phyloP scores from a whole-genome alignment of 78 protist genomes.

The Capsaspora owczarzaki region DNA sequence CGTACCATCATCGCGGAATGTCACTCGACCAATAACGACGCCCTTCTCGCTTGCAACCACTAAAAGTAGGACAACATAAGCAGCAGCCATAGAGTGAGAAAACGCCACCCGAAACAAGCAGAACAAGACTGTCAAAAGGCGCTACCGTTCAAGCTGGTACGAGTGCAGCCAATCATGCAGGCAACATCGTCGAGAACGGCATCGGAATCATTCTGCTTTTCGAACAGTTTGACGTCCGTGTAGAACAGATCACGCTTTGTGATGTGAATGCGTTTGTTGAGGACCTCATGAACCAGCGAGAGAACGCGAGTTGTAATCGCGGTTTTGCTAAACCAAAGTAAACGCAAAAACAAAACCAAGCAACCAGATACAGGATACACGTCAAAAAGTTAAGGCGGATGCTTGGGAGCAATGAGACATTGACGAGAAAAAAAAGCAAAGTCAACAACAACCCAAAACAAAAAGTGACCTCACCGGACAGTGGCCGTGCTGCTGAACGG shows the following conservation, averaged over 20 bases:
- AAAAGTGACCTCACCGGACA: neutral
- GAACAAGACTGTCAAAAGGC: neutral
- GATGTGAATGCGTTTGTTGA: conserved; percentile 39
- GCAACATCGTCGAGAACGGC: conserved; percentile 57
- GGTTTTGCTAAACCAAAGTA: conserved; percentile 10
- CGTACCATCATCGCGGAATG: conserved; percentile 33
- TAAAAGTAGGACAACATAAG: neutral
- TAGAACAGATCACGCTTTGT: conserved; percentile 71
- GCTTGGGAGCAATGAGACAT: neutral
- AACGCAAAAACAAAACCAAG: neutral
- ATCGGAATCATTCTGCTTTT: conserved; percentile 43
- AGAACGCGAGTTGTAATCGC: conserved; percentile 58
- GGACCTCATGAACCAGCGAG: conserved; percentile 49
- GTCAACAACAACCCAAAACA: neutral
- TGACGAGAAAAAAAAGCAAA: neutral
- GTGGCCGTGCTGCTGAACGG: conserved; percentile 10
- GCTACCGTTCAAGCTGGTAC: conserved; percentile 36
- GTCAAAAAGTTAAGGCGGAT: no score
- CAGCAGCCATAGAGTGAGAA: neutral
- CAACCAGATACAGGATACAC: neutral
- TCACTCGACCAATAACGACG: conserved; percentile 46
- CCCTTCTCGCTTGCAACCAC: conserved; percentile 63
- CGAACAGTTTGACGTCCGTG: conserved; percentile 65
- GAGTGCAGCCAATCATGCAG: conserved; percentile 60
- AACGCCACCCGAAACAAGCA: neutral